Conservation (phyloP, 2,329 filamentous ascomycete genomes). For the Colletotrichum sp. region DNA sequence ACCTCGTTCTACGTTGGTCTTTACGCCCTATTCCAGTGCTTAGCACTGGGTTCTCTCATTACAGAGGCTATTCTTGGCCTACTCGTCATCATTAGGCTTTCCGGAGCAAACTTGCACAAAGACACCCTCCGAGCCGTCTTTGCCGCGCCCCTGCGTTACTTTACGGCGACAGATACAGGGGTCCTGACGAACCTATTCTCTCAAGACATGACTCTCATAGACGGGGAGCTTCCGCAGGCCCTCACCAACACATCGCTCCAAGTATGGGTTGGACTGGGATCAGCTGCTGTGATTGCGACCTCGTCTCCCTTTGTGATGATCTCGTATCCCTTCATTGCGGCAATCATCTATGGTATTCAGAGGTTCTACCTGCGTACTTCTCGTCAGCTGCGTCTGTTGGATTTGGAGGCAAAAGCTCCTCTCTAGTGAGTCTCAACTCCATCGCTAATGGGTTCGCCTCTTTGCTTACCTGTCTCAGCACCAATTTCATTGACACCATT, state of each 20-base stretch:
- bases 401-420: constrained; percentile 64
- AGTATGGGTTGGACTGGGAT: constrained; percentile 39
- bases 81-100: neutral
- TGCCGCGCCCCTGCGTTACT: neutral
- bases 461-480: constrained; percentile 25
- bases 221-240: constrained; percentile 20
- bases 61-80: neutral
- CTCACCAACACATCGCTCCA: constrained; percentile 23
- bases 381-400: constrained; percentile 62
- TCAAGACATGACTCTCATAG: constrained; percentile 27
- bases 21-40: constrained; percentile 22
- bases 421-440: constrained; percentile 46
- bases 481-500: constrained; percentile 60
- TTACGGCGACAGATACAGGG: neutral
- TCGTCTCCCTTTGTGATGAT: constrained; percentile 49
- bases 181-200: neutral
- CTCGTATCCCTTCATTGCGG: constrained; percentile 53
- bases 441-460: neutral
- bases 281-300: constrained; percentile 50
- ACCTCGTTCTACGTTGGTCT: constrained; percentile 34
- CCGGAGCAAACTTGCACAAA: neutral
- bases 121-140: neutral
- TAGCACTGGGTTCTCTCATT: neutral
- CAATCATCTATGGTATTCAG: constrained; percentile 54
- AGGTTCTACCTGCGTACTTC: constrained; percentile 65